These are phyloP conservation scores for Beauveria medogensis DNA, from an alignment of 2,329 filamentous ascomycete genomes.

Conservation along the genomic window DNA sequence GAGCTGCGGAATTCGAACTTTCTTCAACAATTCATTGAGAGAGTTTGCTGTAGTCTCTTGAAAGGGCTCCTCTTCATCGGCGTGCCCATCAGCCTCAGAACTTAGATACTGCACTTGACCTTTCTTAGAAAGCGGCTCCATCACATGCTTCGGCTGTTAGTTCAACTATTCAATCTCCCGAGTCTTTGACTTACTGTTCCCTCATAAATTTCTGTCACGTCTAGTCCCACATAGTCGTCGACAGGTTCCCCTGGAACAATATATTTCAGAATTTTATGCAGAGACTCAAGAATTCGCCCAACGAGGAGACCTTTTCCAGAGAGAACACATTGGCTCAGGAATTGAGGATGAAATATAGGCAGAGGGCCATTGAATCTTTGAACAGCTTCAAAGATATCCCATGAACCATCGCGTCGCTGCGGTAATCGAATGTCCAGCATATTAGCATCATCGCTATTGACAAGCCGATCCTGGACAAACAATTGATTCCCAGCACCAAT, in stretches of 20 bases:
- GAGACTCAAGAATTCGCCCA: conserved; percentile 60
- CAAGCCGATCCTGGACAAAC: conserved; percentile 72
- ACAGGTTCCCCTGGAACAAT: conserved; percentile 73
- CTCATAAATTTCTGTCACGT: conserved; percentile 51
- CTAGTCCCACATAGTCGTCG: conserved; percentile 66
- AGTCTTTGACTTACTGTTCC: conserved; percentile 16
- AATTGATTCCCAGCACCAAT: conserved; percentile 88
- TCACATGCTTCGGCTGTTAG: background rate
- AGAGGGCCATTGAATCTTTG: conserved; percentile 79
- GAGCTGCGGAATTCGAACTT: conserved; percentile 67
- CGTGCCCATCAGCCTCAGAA: conserved; percentile 27
- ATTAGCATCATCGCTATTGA: conserved; percentile 55
- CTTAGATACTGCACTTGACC: conserved; percentile 31
- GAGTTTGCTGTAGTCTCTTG: conserved; percentile 61
- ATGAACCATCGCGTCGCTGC: conserved; percentile 39
- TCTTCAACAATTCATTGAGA: conserved; percentile 71
- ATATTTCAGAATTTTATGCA: conserved; percentile 74
- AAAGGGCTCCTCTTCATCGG: conserved; percentile 55
- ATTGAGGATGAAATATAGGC: conserved; percentile 86
- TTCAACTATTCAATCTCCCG: background rate
- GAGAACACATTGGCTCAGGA: conserved; percentile 78
- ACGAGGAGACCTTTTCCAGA: conserved; percentile 67
- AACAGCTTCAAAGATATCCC: conserved; percentile 74
- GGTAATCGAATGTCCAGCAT: conserved; percentile 44
- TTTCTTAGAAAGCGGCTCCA: conserved; percentile 16